These are phyloP conservation scores for Leccinum sublutescens DNA, from an alignment of 768 basidiomycete species.

Conservation along the genomic window DNA sequence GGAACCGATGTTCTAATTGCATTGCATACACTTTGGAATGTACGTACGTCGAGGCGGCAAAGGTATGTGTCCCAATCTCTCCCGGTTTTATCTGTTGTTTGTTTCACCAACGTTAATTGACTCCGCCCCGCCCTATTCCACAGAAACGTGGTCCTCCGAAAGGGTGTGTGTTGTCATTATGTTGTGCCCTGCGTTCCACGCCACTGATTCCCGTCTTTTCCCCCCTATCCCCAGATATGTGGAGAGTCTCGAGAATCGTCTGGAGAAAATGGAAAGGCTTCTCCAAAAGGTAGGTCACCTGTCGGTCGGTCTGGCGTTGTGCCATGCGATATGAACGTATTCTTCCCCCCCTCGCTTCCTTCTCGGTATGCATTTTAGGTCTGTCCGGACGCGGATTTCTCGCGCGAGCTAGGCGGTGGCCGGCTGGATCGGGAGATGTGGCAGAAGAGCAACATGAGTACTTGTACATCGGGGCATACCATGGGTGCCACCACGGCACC, in stretches of 20 bases:
- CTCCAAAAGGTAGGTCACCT: conserved; percentile 43
- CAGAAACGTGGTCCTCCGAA: conserved; percentile 44
- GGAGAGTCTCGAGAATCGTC: conserved; percentile 57
- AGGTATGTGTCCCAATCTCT: conserved; percentile 34
- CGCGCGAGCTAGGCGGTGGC: conserved; percentile 52
- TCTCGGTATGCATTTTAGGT: conserved; percentile 39
- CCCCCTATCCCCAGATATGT: conserved; percentile 45
- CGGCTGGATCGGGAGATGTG: conserved; percentile 40
- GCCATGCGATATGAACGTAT: not conserved
- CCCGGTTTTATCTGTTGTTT: not conserved
- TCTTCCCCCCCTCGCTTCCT: not conserved
- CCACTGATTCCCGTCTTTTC: not conserved
- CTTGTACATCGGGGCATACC: conserved; percentile 13
- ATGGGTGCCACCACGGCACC: conserved; percentile 13
- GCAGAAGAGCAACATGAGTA: conserved; percentile 18
- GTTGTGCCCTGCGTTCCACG: not conserved
- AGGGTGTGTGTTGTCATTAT: conserved; percentile 22
- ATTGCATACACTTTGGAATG: conserved; percentile 46
- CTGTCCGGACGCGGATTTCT: conserved; percentile 61
- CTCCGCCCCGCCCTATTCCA: not conserved
- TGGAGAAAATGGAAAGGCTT: conserved; percentile 65
- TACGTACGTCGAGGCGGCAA: conserved; percentile 54
- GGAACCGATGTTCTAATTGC: conserved; percentile 58
- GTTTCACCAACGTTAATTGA: not conserved
- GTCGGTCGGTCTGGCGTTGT: not conserved